Evolutionary conservation across 2,329 filamentous ascomycete species (phyloP), one percentile per base, ranked within the genome.

Genomic region (Colletotrichum chrysophilum): DNA sequence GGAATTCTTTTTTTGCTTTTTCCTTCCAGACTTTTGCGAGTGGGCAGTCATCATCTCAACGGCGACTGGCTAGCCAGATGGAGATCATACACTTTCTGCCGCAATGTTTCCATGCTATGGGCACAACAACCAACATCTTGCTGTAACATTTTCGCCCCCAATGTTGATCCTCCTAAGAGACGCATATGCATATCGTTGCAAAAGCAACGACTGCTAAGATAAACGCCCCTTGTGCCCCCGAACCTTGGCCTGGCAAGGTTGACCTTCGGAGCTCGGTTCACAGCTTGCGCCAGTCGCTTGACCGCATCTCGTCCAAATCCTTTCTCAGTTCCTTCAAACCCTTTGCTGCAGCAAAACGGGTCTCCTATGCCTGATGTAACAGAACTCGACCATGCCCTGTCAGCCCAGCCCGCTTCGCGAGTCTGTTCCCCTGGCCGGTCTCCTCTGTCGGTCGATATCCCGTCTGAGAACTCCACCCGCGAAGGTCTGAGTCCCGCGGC

Each of bases 201-300:
- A 68, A 75, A 38, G 56, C 34, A 72, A 65, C 9, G 38, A 68
- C 34, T 24, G 32, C 67, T 64, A 34, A 75, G 73, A 64, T 67
- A 75, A 56, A 66, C 72, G 70, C n/a, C 43, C 52, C 55, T 66
- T 55, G 55, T 62, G 52, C 62, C 28, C 52, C 65, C 43, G 52
- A 56, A n/a, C 18, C 56, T 26, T 18, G 30, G 28, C 24, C 66
- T 60, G 32, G 16, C 66, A 32, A 28, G 72, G 38, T 55, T 71
- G 68, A 24, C 66, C 68, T 24, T 43, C 68, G n/a, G 55, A 66
- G 62, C 69, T 58, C 72, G 55, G 72, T 62, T 67, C 69, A 48
- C 62, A 30, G 6, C 43, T 66, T 64, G 30, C 55, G 55, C 68
- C 55, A 71, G 61, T 34, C 66, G 26, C 66, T 55, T 62, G 58